Evolutionary conservation across 2,329 filamentous ascomycete genomes (phyloP), one percentile per base, ranked within the genome.

Genomic region (Metarhizium robertsii): DNA sequence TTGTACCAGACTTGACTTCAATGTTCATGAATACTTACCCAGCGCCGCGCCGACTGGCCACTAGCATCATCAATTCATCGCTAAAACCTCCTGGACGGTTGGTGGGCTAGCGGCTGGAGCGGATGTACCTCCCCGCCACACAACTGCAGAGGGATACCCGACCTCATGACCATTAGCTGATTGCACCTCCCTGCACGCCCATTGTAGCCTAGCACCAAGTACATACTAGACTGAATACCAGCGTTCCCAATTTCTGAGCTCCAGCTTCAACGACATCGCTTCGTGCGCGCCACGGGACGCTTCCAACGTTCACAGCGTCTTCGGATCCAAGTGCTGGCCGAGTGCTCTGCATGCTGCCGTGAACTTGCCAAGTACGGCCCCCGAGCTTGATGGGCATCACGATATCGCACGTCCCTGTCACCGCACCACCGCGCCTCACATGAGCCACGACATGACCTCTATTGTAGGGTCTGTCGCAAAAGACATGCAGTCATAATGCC

Each of bases 401-500:
- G 18, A 30, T 7, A 16, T 43, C 14, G 18, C 51, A 48, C 25
- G 13, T 36, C 42, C 51, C 36, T 8, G 14, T 10, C 29, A 18
- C n/a, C 25, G 47, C 42, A 25, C 25, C 48, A 11, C 25, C 29
- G 48, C 29, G 34, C 16, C 36, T 45, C n/a, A 14, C 16, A 20
- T 49, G 52, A 54, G 51, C 52, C 43, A 42, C 52, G 56, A 56
- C 47, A 59, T 59, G 57, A 57, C 30, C 48, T 50, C 25, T 45
- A 40, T 25, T 11, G 34, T 29, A 38, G 40, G 43, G 43, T 40
- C 43, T 47, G 20, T 48, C 30, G 40, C 38, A 55, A 46, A n/a
- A 18, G 34, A 49, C 52, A 36, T 40, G 36, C 38, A 52, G 49
- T 25, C 53, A 55, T 25, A 58, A 81, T 82, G 79, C 75, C 77